Base-by-base conservation (phyloP, 2,329 filamentous ascomycete species). In the Nemania sp. region DNA sequence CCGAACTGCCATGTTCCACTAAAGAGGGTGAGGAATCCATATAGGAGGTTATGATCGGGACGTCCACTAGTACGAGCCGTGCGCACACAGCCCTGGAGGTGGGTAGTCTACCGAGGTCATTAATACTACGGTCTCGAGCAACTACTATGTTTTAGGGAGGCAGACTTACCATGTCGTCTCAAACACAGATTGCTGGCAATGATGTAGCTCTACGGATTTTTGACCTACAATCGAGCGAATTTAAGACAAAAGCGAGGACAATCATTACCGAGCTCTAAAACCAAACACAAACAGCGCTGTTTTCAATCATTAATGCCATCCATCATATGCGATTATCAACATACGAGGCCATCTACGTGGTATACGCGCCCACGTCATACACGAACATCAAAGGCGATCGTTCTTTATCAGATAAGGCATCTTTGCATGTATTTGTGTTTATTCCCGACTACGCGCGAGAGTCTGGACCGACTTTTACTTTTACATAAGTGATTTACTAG, bases 1-100 rank as follows among this genome's bases (percentile, higher is more conserved):
- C 45, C 45, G 10, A 49, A 49, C 10, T 49, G 22, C 45, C 45
- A 49, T 3, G 45, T 24, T 10, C 45, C 45, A 24, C 20, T n/a
- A 11, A n/a, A 24, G n/a, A 49, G 20, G 4, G 45, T 49, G 8
- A 49, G 45, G 22, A 49, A 24, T 24, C 45, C 45, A 13, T 49
- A 22, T 3, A 49, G 10, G n/a, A 49, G 20, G 22, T 49, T 24
- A 49, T 49, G 10, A 11, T 24, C 22, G 20, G 10, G 11, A n/a
- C 20, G 20, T 24, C 20, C 20, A 3, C 2, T 49, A 24, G 18
- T 24, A 22, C 45, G 22, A 13, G 20, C 45, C 2, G 45, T 24
- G 20, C 45, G 45, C 20, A 49, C 45, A 24, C 45, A 49, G 45
- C n/a, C 45, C n/a, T 49, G 45, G 20, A 49, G 24, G 45, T 24